These are phyloP conservation scores for Podaxis rugospora DNA, from an alignment of 768 basidiomycete species.

Conservation along the genomic window DNA sequence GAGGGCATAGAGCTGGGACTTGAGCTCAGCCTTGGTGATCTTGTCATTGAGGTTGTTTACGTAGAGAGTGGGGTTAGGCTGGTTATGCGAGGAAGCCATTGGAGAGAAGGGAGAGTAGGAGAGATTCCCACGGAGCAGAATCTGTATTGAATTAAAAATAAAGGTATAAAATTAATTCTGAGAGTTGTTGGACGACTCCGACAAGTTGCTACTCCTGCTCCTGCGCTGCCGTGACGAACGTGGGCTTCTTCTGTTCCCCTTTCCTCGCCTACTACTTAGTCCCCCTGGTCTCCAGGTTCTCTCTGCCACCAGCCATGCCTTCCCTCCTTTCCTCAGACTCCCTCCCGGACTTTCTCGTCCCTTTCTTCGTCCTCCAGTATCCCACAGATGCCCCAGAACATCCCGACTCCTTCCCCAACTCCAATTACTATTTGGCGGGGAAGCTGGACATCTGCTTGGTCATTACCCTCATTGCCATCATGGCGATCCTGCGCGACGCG, in stretches of 20 bases:
- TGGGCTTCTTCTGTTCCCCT: background rate
- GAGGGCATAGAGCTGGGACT: slow-evolving; percentile 75
- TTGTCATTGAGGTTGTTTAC: slow-evolving; percentile 92
- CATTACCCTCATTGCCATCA: slow-evolving; percentile 75
- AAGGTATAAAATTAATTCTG: background rate
- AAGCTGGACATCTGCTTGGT: slow-evolving; percentile 74
- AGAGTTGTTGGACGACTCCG: background rate
- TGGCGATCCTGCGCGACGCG: slow-evolving; percentile 84
- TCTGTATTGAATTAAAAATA: background rate
- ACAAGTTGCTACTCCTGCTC: background rate
- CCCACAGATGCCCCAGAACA: slow-evolving; percentile 48
- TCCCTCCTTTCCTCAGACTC: slow-evolving; percentile 16
- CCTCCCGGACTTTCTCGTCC: slow-evolving; percentile 52
- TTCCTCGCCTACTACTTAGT: slow-evolving; percentile 3
- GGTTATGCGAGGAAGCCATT: slow-evolving; percentile 51
- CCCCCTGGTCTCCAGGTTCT: background rate
- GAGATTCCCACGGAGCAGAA: slow-evolving; percentile 22
- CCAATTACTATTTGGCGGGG: slow-evolving; percentile 70
- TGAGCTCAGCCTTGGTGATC: slow-evolving; percentile 87
- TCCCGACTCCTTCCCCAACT: slow-evolving; percentile 71
- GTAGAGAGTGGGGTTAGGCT: slow-evolving; percentile 87
- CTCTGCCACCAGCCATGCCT: background rate
- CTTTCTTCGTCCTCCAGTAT: slow-evolving; percentile 75
- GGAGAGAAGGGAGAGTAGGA: slow-evolving; percentile 14
- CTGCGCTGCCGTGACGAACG: background rate